Evolutionary conservation across 805 yeast species (phyloP).

Genomic region (Cyberlindnera petersonii): DNA sequence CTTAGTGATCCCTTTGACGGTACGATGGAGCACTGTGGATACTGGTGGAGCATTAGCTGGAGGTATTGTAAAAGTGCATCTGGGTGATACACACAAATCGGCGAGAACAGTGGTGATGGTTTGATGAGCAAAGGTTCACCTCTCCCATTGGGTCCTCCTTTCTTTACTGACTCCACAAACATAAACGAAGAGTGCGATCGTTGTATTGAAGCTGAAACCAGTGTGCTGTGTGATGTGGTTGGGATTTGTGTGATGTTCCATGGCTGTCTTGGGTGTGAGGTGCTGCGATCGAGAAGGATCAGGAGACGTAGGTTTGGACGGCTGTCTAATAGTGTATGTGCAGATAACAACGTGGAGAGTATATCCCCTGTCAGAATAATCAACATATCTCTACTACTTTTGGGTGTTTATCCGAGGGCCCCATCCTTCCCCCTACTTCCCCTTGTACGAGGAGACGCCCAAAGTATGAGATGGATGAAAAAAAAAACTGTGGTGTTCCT

Average conservation of each 20-base stretch:
- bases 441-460: too few species aligned
- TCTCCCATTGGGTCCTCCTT: conserved; percentile 2
- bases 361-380: conserved; percentile 8
- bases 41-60: neutral
- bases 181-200: conserved; percentile 9
- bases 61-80: conserved; percentile 5
- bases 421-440: too few species aligned
- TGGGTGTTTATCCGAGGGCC: too few species aligned
- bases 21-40: conserved; percentile 1
- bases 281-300: neutral
- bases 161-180: conserved; percentile 6
- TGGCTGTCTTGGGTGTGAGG: conserved; percentile 1
- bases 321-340: neutral
- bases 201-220: conserved; percentile 5
- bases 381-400: conserved; percentile 3
- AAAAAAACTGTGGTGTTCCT: too few species aligned
- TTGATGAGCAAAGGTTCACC: neutral
- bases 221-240: neutral
- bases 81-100: conserved; percentile 7
- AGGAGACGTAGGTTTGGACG: neutral
- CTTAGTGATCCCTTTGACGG: neutral
- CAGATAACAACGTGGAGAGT: conserved; percentile 4
- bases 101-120: conserved; percentile 7
- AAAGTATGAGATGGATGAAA: neutral
- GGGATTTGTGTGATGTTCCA: conserved; percentile 7